These are phyloP conservation scores for Themeda triandra DNA, from an alignment of 176 grass and related monocot genomes.

Conservation along the genomic window DNA sequence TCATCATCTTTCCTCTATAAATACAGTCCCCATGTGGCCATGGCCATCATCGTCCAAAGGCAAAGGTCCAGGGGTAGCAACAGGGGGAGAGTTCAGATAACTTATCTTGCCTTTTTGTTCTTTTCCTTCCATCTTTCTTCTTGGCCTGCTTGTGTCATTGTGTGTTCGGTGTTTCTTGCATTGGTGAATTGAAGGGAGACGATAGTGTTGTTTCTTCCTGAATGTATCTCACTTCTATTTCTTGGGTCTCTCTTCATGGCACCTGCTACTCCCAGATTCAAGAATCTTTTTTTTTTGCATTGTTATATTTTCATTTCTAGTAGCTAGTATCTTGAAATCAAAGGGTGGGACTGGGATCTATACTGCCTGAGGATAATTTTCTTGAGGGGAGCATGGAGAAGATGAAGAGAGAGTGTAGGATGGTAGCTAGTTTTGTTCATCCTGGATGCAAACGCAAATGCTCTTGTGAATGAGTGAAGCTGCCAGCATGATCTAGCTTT, in stretches of 20 bases:
- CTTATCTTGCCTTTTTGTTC: background rate
- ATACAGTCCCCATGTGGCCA: conserved; percentile 6
- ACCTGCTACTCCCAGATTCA: background rate
- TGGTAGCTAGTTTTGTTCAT: background rate
- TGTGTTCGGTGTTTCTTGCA: background rate
- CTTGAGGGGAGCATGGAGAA: background rate
- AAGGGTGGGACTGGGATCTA: background rate
- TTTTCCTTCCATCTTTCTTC: background rate
- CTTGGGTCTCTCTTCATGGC: background rate
- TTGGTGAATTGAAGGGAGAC: background rate
- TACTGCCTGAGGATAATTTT: background rate
- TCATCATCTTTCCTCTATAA: conserved; percentile 31
- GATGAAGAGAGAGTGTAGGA: background rate
- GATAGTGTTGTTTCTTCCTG: background rate
- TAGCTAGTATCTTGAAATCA: background rate
- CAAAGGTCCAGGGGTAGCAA: background rate
- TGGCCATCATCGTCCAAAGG: background rate
- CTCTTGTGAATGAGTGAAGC: conserved; percentile 64
- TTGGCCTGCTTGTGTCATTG: background rate
- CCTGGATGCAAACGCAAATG: background rate
- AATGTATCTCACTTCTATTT: background rate
- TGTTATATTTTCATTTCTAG: background rate
- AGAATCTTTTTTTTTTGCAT: background rate
- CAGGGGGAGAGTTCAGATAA: background rate
- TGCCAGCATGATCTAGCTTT: conserved; percentile 81